A percentile compares a stretch with the other conserved stretches of the same genome.
Conservation (phyloP, 352 stramenopile genomes). For the Pythium aphanidermatum region DNA sequence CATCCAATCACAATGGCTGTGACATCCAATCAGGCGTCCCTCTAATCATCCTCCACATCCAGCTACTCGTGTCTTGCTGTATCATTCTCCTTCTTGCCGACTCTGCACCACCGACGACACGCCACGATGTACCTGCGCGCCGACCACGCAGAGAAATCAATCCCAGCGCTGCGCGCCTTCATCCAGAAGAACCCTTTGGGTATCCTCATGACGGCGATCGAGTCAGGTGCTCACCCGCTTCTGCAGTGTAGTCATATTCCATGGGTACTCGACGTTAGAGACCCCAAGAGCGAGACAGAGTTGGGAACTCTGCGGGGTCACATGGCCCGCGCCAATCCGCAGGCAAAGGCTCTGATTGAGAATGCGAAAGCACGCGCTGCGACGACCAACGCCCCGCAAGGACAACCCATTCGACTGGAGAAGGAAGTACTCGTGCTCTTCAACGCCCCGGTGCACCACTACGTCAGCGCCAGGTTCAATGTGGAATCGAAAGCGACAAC, state of each 20-base stretch:
- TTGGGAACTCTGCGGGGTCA: slow-evolving; percentile 13
- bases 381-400: background rate
- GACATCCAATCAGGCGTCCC: no score
- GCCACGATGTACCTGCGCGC: slow-evolving; percentile 14
- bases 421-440: slow-evolving; percentile 18
- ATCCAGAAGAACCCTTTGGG: slow-evolving; percentile 19
- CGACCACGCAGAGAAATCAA: slow-evolving; percentile 15
- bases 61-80: no score
- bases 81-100: no score
- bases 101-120: background rate
- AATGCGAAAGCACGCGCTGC: slow-evolving; percentile 1
- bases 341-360: slow-evolving; percentile 9
- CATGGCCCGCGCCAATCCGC: slow-evolving; percentile 17
- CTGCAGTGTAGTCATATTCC: slow-evolving; percentile 21
- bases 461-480: slow-evolving; percentile 13
- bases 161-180: slow-evolving; percentile 16
- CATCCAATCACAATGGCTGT: no score
- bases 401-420: background rate
- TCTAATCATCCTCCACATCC: no score
- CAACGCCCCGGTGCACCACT: slow-evolving; percentile 16
- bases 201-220: slow-evolving; percentile 16
- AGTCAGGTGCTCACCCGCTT: slow-evolving; percentile 9
- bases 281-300: slow-evolving; percentile 13
- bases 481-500: slow-evolving; percentile 16
- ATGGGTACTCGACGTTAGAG: slow-evolving; percentile 15